Evolutionary conservation across 1,139 yeast genomes (phyloP), one percentile per base, ranked within the genome.

Genomic region (Nakaseomyces delphensis): DNA sequence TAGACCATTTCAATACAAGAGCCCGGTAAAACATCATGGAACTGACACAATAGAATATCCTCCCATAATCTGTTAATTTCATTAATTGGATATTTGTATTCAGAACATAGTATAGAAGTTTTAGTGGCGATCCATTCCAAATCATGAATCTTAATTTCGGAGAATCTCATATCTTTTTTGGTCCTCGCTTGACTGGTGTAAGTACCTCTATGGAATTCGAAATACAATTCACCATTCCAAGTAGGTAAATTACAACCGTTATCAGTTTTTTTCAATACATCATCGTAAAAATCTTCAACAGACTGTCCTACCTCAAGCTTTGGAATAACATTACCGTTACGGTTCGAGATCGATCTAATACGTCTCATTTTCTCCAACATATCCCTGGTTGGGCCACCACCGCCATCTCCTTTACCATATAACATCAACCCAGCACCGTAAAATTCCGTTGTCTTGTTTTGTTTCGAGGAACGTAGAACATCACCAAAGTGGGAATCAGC

Each of bases 21-120:
- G 2, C 98, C 98, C 5, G 98, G 97, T 45, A 91, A 71, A 13
- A 91, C 96, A 66, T 91, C 97, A 62, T 91, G 98, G 68, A 91
- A 91, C 61, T 91, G 97, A 61, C 95, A 87, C 48, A 91, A 69
- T 50, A 89, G 77, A 30, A 89, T 76, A 60, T 84, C 80, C 62
- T 86, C 93, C 97, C 97, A 91, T 45, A 87, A 64, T 1, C 66
- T 72, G 50, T 79, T 79, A 42, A 91, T 72, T 46, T 79, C 74
- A 41, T 72, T 65, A 20, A 72, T 69, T 1, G 97, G 97, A 58
- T 89, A 91, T 46, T 65, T 66, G 63, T 81, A 89, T 16, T 65
- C 56, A 3, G 69, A 61, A 33, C 64, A 59, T 11, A 58, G 18
- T 15, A 87, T 55, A 3, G 95, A 82, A 1, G 86, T 80, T 48